Conservation (phyloP, 1,284 basidiomycete genomes). For the Apiotrichum veenhuisii region DNA sequence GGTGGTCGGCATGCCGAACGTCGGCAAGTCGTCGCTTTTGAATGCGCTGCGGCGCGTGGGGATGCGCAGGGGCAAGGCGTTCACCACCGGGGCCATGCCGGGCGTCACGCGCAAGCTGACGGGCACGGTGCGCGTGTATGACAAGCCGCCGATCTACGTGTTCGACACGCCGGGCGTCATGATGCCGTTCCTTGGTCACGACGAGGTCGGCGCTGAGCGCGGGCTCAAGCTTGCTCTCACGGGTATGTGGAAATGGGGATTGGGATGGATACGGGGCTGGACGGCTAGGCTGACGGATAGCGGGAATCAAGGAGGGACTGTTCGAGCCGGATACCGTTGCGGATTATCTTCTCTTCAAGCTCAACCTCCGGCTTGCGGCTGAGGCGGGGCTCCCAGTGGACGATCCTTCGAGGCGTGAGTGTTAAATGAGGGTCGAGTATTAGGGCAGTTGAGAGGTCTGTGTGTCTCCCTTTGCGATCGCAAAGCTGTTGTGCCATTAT, state of each 20-base stretch:
- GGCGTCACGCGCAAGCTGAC: conserved; percentile 81
- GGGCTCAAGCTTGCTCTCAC: conserved; percentile 91
- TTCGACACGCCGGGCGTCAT: conserved; percentile 96
- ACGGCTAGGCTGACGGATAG: conserved; percentile 50
- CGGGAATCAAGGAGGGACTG: conserved; percentile 89
- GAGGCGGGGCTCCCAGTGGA: conserved; percentile 14
- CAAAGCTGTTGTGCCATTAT: too few relatives aligned
- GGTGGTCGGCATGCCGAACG: conserved; percentile 97
- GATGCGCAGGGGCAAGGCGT: conserved; percentile 78
- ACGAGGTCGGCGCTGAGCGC: conserved; percentile 76
- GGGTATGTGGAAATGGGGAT: conserved; percentile 54
- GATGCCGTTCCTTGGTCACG: conserved; percentile 89
- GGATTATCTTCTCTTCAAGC: conserved; percentile 80
- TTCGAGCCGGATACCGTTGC: conserved; percentile 81
- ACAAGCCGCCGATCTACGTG: conserved; percentile 80
- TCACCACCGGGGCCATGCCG: conserved; percentile 82
- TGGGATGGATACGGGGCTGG: too few relatives aligned
- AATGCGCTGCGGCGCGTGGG: conserved; percentile 88
- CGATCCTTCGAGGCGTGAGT: conserved; percentile 53
- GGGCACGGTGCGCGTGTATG: conserved; percentile 72
- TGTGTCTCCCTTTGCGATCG: too few relatives aligned
- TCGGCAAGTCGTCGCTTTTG: conserved; percentile 91
- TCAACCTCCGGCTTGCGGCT: conserved; percentile 63
- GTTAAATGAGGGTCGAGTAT: background rate
- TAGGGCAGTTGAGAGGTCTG: background rate